A percentile compares a stretch with the other conserved stretches of the same genome.
These are phyloP conservation scores for Xanthoconium stramineum DNA, from an alignment of 768 basidiomycete species.

Conservation along the genomic window DNA sequence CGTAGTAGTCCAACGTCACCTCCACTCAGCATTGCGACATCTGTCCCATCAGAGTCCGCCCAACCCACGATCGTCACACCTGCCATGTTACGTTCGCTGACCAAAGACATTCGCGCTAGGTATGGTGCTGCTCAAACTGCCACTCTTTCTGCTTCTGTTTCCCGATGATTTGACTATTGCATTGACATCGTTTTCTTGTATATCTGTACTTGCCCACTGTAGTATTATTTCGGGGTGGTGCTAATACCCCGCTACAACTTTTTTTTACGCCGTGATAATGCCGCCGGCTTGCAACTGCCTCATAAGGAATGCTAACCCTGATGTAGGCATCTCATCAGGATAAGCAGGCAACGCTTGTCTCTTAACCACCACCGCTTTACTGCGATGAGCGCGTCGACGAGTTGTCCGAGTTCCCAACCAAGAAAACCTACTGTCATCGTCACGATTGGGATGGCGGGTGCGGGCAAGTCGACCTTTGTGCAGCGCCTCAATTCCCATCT, in stretches of 20 bases:
- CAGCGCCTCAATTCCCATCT: constrained; percentile 92
- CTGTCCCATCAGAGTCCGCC: constrained; percentile 34
- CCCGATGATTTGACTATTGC: constrained; percentile 3
- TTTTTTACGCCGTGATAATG: no score
- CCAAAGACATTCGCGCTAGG: constrained; percentile 30
- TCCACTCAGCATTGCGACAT: constrained; percentile 47
- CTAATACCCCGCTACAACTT: no score
- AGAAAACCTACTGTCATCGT: constrained; percentile 79
- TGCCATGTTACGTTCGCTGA: constrained; percentile 54
- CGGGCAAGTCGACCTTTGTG: constrained; percentile 97
- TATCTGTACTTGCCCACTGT: constrained; percentile 6
- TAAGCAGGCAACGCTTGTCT: background rate
- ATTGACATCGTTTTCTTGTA: constrained; percentile 1
- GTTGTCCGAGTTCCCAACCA: constrained; percentile 5
- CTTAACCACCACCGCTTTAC: constrained; percentile 1
- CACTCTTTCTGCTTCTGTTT: constrained; percentile 2
- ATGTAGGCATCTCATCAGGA: no score
- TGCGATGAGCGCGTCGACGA: constrained; percentile 23
- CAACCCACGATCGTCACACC: constrained; percentile 46
- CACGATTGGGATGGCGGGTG: constrained; percentile 95
- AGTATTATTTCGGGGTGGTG: background rate
- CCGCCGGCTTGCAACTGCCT: no score
- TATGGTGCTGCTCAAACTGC: constrained; percentile 19
- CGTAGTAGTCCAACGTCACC: constrained; percentile 31
- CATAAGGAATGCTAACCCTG: no score